Conservation (phyloP, 129 eudicot species). For the Kitagawia praeruptora region DNA sequence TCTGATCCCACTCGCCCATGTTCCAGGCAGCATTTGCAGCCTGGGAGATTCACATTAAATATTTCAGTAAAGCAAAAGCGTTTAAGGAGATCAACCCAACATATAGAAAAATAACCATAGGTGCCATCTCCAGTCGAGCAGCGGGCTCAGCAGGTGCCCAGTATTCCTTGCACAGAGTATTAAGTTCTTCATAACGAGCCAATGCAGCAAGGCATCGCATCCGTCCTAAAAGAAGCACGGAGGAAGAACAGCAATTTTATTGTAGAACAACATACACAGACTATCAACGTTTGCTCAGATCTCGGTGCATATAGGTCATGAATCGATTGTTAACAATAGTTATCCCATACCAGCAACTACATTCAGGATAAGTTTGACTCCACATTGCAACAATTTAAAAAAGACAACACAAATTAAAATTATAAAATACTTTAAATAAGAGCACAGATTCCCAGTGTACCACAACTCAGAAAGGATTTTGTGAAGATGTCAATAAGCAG, state of each 20-base stretch:
- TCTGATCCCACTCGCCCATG: constrained; percentile 99
- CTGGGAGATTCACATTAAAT: constrained; percentile 26
- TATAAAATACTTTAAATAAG: background rate
- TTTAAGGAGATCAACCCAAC: constrained; percentile 6
- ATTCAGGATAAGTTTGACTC: background rate
- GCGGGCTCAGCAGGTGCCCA: constrained; percentile 99
- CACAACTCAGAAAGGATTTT: background rate
- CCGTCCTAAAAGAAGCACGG: constrained; percentile 39
- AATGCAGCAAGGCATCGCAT: constrained; percentile 99
- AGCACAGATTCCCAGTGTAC: background rate
- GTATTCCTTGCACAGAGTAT: constrained; percentile 79
- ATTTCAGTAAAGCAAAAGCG: constrained; percentile 7
- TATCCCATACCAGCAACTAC: background rate
- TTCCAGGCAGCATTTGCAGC: constrained; percentile 99
- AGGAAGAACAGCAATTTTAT: background rate
- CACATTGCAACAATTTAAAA: background rate
- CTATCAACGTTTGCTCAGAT: background rate
- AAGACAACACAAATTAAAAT: background rate
- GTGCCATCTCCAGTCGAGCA: constrained; percentile 98
- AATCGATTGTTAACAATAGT: background rate
- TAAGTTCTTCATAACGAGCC: constrained; percentile 99
- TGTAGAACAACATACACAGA: background rate
- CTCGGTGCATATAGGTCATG: background rate
- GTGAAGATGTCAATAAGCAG: background rate
- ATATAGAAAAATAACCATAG: constrained; percentile 52